Evolutionary conservation across 2,329 filamentous ascomycete genomes (phyloP).

Genomic region (Falciphora oryzae): DNA sequence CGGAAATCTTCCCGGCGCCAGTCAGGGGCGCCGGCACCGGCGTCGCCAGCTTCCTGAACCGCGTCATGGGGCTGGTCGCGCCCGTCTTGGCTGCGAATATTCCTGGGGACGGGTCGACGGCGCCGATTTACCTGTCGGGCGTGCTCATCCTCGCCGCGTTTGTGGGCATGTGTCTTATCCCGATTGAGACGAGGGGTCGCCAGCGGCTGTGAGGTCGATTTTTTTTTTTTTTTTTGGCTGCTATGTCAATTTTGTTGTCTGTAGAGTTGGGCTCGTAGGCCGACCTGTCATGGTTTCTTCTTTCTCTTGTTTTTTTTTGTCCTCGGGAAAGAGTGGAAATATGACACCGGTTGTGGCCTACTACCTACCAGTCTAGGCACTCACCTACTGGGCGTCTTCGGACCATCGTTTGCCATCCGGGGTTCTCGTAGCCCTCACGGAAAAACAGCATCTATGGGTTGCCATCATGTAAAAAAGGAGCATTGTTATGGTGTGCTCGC

Average conservation of each 20-base stretch:
- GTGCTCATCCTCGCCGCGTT: conserved; percentile 53
- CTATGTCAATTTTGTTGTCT: conserved; percentile 6
- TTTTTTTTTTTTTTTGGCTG: conserved; percentile 1
- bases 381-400: too few species aligned
- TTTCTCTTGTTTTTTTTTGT: not conserved
- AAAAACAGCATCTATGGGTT: not conserved
- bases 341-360: too few species aligned
- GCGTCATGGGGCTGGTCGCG: conserved; percentile 60
- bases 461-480: not conserved
- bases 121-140: conserved; percentile 53
- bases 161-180: conserved; percentile 53
- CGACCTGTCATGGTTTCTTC: not conserved
- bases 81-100: conserved; percentile 61
- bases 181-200: conserved; percentile 57
- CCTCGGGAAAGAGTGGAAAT: too few species aligned
- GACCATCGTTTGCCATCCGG: not conserved
- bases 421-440: too few species aligned
- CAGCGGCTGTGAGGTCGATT: conserved; percentile 42
- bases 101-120: conserved; percentile 50
- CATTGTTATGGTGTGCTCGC: not conserved
- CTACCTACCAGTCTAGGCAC: too few species aligned
- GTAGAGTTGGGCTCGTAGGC: too few species aligned
- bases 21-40: conserved; percentile 67
- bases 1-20: conserved; percentile 69
- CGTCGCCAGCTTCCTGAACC: conserved; percentile 66